Base-by-base conservation (phyloP, 768 basidiomycete species). In the Lactifluus rugatus region DNA sequence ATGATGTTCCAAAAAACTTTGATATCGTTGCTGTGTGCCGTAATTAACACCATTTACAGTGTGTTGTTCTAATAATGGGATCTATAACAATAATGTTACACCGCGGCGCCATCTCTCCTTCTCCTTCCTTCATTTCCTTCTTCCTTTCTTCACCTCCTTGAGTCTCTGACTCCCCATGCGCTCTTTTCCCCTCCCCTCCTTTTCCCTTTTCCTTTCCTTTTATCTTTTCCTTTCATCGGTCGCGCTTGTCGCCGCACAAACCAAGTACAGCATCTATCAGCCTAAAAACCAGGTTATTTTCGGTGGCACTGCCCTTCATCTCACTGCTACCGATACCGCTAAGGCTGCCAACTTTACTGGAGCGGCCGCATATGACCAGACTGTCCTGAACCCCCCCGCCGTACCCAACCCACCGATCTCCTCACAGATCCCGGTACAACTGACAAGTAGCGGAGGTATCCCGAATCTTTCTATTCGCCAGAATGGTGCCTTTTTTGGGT, bases 401-500 rank as follows among this genome's bases (percentile, higher is more conserved):
- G 60, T 80, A 1, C 81, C 82, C 3, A 70, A 70, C 44, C 76
- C 78, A 3, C 61, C 74, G 0, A 72, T 77, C 19, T 66, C 75
- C 10, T 74, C 66, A 0, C 67, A 74, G 21, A 80, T 82, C 62
- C 70, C 69, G 14, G 62, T 85, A 2, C 71, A 74, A 52, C 69
- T 84, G 17, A 56, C 51, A n/a, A 68, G 66, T 7, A 52, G 28
- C 0, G 58, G 57, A 1, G 62, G 62, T 32, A 55, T 71, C 21
- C 42, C 57, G 0, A 70, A 69, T 5, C 61, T 82, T 31, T 76
- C 75, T 0, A 75, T 77, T 32, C 67, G 70, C 2, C 71, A 75
- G 48, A 68, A 67, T 32, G 83, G 82, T 11, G 76, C 78, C 13
- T 89, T 88, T 64, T 76, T 82, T 52, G 87, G 85, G 2, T 87